Base-by-base conservation (phyloP, 2,329 filamentous ascomycete genomes). In the Podosphaera leucotricha region DNA sequence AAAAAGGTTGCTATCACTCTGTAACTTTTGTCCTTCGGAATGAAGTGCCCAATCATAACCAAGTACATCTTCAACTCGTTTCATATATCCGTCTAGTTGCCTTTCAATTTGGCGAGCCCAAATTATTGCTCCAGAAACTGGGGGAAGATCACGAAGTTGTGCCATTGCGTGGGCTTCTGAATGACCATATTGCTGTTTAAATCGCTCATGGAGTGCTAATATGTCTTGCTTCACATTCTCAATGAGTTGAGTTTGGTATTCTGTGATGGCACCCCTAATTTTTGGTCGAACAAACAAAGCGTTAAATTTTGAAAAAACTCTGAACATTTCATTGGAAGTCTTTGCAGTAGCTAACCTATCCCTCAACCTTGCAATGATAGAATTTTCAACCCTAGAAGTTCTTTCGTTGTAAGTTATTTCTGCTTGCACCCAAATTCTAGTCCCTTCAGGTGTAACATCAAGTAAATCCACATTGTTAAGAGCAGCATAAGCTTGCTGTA, bases 221-320 rank as follows among this genome's bases (percentile, higher is more conserved):
- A 99, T 98, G 56, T 93, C 92, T 56, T 85, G 78, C 60, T 95
- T 95, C 55, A 99, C 90, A 54, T 92, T 93, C 55, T 94, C 86
- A 59, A 99, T 93, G 28, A 99, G 75, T 61, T 94, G 86, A 3
- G 87, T 90, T 61, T 99, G 90, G 59, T 98, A 98, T 63, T 98
- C 87, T 38, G 85, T 82, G 56, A 98, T 98, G 45, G 90, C 92
- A 52, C 92, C 86, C 51, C 90, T 79, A 63, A 99, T 95, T 68
- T 98, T 98, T n/a, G 90, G 90, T 47, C 90, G 77, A 46, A 99
- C 87, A 54, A 99, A 92, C 24, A 99, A 76, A 1, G 90, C 90
- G 59, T 99, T 99, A 71, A 99, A 99, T 59, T 95, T 95, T 44
- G 90, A 95, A 60, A 98, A 98, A 48, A 99, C 90, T 44, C 92